A percentile compares a stretch with the other conserved stretches of the same genome.
phyloP scores from a whole-genome alignment of 1,284 basidiomycete genomes.

The Trichosporon sp. region DNA sequence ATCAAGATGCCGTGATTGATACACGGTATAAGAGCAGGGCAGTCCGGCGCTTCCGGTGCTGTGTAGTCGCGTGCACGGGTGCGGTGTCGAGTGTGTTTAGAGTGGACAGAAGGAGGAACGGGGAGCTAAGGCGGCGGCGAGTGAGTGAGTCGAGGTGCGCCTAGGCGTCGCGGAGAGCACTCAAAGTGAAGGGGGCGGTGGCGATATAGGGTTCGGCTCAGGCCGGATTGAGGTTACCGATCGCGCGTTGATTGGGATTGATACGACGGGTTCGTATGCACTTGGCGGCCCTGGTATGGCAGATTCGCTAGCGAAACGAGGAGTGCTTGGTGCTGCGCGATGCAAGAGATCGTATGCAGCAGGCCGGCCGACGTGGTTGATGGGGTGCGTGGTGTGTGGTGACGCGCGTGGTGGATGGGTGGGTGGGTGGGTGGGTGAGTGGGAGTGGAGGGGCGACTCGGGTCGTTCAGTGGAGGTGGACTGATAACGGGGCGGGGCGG shows the following conservation, averaged over 20 bases:
- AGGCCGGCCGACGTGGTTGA: not conserved
- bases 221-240: slow-evolving; percentile 10
- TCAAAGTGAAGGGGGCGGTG: slow-evolving; percentile 9
- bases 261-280: slow-evolving; percentile 1
- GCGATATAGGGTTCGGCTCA: slow-evolving; percentile 13
- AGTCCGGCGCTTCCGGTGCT: not conserved
- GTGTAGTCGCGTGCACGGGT: not conserved
- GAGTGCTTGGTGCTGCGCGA: not conserved
- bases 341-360: not conserved
- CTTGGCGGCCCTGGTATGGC: not conserved
- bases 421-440: not conserved
- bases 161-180: slow-evolving; percentile 4
- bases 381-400: not conserved
- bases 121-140: slow-evolving; percentile 10
- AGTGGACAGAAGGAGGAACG: not conserved
- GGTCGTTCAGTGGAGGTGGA: not conserved
- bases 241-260: slow-evolving; percentile 7
- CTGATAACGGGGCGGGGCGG: not conserved
- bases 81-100: slow-evolving; percentile 10
- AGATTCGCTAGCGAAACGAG: not conserved
- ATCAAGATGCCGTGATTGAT: slow-evolving; percentile 16
- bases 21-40: not conserved
- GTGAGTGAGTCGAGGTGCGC: slow-evolving; percentile 9
- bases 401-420: not conserved
- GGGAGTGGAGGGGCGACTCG: not conserved